phyloP scores from a whole-genome alignment of 805 yeast species.

The Cyberlindnera suaveolens region DNA sequence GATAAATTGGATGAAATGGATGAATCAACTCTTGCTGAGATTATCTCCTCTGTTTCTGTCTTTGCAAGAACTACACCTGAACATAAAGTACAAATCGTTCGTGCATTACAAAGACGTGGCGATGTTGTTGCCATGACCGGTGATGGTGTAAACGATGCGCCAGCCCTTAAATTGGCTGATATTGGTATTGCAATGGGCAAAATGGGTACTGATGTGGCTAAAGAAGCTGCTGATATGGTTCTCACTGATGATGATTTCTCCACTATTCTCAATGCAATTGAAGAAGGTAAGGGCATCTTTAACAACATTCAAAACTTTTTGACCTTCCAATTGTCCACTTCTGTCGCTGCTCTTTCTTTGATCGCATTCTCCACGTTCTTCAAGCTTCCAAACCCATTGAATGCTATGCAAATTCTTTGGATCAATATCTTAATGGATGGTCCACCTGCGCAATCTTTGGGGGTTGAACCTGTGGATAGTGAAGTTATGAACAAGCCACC shows the following conservation, averaged over 20 bases:
- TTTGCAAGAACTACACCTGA: conserved; percentile 96
- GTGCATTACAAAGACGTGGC: conserved; percentile 84
- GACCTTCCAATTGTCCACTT: conserved; percentile 92
- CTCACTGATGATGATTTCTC: conserved; percentile 95
- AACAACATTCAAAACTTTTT: conserved; percentile 91
- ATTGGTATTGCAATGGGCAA: conserved; percentile 93
- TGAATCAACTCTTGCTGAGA: conserved; percentile 66
- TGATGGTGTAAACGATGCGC: conserved; percentile 98
- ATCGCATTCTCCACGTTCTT: conserved; percentile 84
- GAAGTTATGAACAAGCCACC: conserved; percentile 98
- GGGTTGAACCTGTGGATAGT: conserved; percentile 95
- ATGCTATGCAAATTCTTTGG: conserved; percentile 98
- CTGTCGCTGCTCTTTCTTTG: conserved; percentile 88
- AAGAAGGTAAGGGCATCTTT: conserved; percentile 97
- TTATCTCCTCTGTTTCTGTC: conserved; percentile 76
- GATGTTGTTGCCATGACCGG: conserved; percentile 99
- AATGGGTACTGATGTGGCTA: conserved; percentile 97
- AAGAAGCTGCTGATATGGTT: conserved; percentile 97
- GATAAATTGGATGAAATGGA: conserved; percentile 69
- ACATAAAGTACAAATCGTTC: conserved; percentile 84
- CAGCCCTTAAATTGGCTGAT: conserved; percentile 94
- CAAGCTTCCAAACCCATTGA: conserved; percentile 87
- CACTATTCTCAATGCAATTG: conserved; percentile 87
- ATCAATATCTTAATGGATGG: conserved; percentile 98
- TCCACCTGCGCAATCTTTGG: conserved; percentile 96